A percentile compares a stretch with the other conserved stretches of the same genome.
Conservation (phyloP, 164 flowering plant species). For the Chimonanthus salicifolius region DNA sequence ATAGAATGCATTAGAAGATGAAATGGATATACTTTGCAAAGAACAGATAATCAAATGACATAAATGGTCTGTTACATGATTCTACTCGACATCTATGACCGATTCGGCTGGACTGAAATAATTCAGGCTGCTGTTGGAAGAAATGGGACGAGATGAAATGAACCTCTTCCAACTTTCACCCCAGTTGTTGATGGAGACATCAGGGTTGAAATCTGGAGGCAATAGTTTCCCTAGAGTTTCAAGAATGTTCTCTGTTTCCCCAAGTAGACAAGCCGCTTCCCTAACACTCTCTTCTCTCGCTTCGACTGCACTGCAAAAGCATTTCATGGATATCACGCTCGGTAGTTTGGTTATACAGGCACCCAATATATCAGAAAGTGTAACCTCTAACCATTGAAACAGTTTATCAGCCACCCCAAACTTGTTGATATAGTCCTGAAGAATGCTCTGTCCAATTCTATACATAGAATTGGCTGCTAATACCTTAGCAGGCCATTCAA, state of each 20-base stretch:
- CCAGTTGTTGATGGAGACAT: not conserved
- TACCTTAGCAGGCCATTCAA: not conserved
- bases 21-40: too few relatives aligned
- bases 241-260: not conserved
- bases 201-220: not conserved
- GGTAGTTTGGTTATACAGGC: slow-evolving; percentile 5
- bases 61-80: too few relatives aligned
- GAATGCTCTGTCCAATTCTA: not conserved
- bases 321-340: not conserved
- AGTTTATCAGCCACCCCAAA: not conserved
- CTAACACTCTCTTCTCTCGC: not conserved
- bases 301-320: not conserved
- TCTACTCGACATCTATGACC: too few relatives aligned
- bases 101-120: too few relatives aligned
- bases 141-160: too few relatives aligned
- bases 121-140: too few relatives aligned
- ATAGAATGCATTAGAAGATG: too few relatives aligned
- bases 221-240: not conserved
- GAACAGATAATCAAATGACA: too few relatives aligned
- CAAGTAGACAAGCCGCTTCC: not conserved
- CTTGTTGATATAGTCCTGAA: not conserved
- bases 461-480: slow-evolving; percentile 2
- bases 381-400: not conserved
- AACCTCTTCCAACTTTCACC: not conserved
- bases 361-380: not conserved